Base-by-base conservation (phyloP, 768 basidiomycete species). In the Piloderma croceum region DNA sequence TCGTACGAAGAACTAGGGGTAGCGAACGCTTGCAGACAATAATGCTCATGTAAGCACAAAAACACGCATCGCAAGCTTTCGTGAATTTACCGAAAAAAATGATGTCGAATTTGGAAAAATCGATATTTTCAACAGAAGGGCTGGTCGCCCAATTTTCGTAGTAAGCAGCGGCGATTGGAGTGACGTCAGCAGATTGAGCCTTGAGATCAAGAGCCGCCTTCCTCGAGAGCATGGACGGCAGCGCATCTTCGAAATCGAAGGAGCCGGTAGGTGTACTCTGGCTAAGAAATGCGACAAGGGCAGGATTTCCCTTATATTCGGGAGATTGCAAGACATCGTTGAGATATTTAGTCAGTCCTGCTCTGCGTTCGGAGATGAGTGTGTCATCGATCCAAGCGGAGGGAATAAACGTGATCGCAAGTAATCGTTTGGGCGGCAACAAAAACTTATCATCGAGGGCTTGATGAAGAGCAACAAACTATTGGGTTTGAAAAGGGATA, bases 31-130 rank as follows among this genome's bases (percentile, higher is more conserved):
- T n/a, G n/a, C n/a, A 36, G 9, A 43, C 36, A 17, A 35, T 39
- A 25, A 11, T 38, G 22, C 18, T 33, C 40, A 11, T n/a, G n/a
- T n/a, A n/a, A n/a, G n/a, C 12, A 25, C 17, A 10, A 15, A n/a
- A 18, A 19, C 23, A 41, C n/a, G n/a, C 15, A 22, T 36, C n/a
- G 13, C 17, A 13, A 21, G 15, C n/a, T 20, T 20, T 7, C 31
- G 13, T 43, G n/a, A n/a, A n/a, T n/a, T n/a, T 34, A 81, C 79
- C 76, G 44, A 79, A 84, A 56, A 79, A 77, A 31, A 84, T 60
- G 40, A 82, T 70, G 56, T 85, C 79, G 49, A 81, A 82, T 53
- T 77, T 71, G 43, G 68, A 70, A 54, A 69, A 87, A 54, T 85
- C 73, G 33, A 87, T 58, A 3, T 53, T 54, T 58, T 79, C 27